Conservation (phyloP, 441 rosid species). For the Gossypium trilobum region DNA sequence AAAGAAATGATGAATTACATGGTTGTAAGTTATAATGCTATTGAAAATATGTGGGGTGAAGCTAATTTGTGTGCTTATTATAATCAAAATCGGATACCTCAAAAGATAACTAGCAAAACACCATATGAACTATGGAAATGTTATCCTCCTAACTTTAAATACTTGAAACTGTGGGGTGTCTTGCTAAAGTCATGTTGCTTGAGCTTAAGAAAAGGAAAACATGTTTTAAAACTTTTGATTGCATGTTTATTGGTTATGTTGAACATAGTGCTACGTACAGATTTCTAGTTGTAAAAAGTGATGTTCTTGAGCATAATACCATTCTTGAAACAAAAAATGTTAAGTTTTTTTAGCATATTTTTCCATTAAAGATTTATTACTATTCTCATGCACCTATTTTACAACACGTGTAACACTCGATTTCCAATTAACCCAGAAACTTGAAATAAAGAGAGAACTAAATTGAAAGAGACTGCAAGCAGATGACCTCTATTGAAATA, state of each 20-base stretch:
- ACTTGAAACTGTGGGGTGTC: not conserved
- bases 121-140: not conserved
- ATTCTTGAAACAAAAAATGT: not conserved
- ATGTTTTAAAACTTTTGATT: not conserved
- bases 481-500: too few relatives aligned
- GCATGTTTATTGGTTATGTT: not conserved
- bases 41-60: not conserved
- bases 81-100: not conserved
- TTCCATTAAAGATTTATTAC: not conserved
- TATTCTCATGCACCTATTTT: not conserved
- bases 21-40: not conserved
- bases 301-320: not conserved
- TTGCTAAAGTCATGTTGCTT: not conserved
- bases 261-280: not conserved
- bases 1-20: not conserved
- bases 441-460: too few relatives aligned
- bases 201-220: not conserved
- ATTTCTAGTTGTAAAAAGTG: not conserved
- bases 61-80: not conserved
- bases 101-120: not conserved
- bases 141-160: not conserved
- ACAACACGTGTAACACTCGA: too few relatives aligned
- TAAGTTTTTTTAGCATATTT: not conserved
- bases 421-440: too few relatives aligned
- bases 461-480: too few relatives aligned